These are phyloP conservation scores for Diutina pseudorugosa DNA, from an alignment of 1,139 yeast species.

Conservation along the genomic window DNA sequence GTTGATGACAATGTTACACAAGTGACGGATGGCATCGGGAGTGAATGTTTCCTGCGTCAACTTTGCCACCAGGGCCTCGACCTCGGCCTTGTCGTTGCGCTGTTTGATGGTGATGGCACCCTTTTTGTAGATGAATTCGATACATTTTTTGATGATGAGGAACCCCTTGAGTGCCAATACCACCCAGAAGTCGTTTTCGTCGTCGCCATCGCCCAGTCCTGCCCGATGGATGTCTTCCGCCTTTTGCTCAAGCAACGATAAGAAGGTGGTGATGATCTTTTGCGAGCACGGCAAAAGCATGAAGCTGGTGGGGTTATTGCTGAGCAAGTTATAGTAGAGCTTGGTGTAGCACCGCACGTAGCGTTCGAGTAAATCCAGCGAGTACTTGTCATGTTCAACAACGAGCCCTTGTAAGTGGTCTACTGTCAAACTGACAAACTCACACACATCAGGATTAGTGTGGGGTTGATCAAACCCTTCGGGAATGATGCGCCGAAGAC, in stretches of 20 bases:
- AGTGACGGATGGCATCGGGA: slow-evolving; percentile 36
- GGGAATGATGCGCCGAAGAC: slow-evolving; percentile 56
- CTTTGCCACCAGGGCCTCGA: slow-evolving; percentile 41
- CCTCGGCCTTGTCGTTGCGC: slow-evolving; percentile 49
- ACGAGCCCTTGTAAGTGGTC: slow-evolving; percentile 51
- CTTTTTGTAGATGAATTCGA: slow-evolving; percentile 49
- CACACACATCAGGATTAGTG: slow-evolving; percentile 42
- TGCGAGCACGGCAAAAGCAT: slow-evolving; percentile 54
- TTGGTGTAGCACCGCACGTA: slow-evolving; percentile 70
- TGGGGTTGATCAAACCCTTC: slow-evolving; percentile 71
- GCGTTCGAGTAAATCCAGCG: slow-evolving; percentile 50
- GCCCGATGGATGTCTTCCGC: slow-evolving; percentile 43
- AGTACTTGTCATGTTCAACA: slow-evolving; percentile 38
- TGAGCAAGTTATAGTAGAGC: slow-evolving; percentile 46
- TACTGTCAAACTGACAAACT: slow-evolving; percentile 45
- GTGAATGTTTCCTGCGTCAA: slow-evolving; percentile 48
- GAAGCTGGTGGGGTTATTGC: slow-evolving; percentile 57
- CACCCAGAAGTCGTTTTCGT: slow-evolving; percentile 63
- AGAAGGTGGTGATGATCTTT: slow-evolving; percentile 44
- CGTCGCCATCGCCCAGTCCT: slow-evolving; percentile 11
- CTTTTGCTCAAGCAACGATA: slow-evolving; percentile 48
- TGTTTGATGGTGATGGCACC: slow-evolving; percentile 59
- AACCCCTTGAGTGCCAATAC: slow-evolving; percentile 62
- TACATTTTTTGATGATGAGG: slow-evolving; percentile 48
- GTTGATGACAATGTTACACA: slow-evolving; percentile 55